Base-by-base conservation (phyloP, 2,329 filamentous ascomycete genomes). In the Fusarium euwallaceae region DNA sequence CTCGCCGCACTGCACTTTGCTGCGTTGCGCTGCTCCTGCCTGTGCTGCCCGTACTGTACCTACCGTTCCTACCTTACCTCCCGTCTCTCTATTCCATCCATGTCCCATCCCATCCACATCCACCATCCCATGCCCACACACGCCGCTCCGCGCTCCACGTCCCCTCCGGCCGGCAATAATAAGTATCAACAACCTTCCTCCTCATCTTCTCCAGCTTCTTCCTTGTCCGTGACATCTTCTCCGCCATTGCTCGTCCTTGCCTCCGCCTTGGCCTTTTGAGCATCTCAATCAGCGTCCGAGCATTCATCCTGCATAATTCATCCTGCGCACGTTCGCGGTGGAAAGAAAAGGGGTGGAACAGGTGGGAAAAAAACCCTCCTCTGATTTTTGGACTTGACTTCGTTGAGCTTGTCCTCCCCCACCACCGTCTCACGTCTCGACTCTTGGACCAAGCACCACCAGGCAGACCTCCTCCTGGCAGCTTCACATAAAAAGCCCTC, bases 111-210 rank as follows among this genome's bases (percentile, higher is more conserved):
- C 48, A 53, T 29, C 48, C 48, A 53, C 48, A 29, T 32, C 24
- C 34, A 36, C 34, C 48, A 53, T 53, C 48, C 48, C 27, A 55
- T 32, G 27, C 17, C 27, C 64, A 66, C 67, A 59, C 66, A 61
- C 60, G 59, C 71, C 72, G 71, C 71, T 76, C 74, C 70, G 76
- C 67, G 74, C 75, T 71, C 76, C 71, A 76, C 76, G 72, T 72
- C 71, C 72, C 71, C 77, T 79, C 70, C 69, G 75, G 74, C 77
- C 72, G 72, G 73, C 77, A 78, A 70, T 62, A 76, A 79, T 79
- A 79, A 79, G 77, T 79, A 79, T 78, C 77, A 77, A 78, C 77
- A 74, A 71, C 75, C 75, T 71, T 79, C 77, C 77, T 76, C 76
- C 75, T 77, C 77, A 71, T 72, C 75, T 67, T 70, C 64, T 62